Conservation (phyloP, 2,329 filamentous ascomycete genomes). For the Lecanoromycetidae sp. region DNA sequence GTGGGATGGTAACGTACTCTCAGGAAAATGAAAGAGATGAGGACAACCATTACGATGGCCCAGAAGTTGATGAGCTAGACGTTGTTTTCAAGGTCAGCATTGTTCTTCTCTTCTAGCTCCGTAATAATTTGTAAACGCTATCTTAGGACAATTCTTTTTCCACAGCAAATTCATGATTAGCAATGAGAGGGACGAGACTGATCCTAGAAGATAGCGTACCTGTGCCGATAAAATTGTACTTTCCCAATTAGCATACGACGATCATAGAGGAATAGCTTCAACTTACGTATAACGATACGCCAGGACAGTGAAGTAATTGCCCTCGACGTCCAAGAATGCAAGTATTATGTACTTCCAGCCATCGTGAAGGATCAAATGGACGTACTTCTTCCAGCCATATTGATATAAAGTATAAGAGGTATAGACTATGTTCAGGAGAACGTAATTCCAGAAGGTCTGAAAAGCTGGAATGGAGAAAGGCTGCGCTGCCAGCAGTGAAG, state of each 20-base stretch:
- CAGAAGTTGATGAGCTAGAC: slow-evolving; percentile 97
- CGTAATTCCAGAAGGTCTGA: slow-evolving; percentile 92
- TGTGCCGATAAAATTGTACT: too few species aligned
- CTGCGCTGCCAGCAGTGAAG: slow-evolving; percentile 54
- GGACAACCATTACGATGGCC: slow-evolving; percentile 87
- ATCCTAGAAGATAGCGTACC: too few species aligned
- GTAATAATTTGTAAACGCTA: too few species aligned
- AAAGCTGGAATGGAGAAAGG: slow-evolving; percentile 82
- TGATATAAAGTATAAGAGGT: slow-evolving; percentile 65
- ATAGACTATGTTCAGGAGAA: slow-evolving; percentile 71
- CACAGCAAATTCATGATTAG: too few species aligned
- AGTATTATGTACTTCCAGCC: slow-evolving; percentile 94
- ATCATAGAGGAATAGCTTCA: too few species aligned
- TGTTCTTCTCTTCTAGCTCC: too few species aligned
- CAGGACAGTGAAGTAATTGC: slow-evolving; percentile 95
- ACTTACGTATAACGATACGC: slow-evolving; percentile 64
- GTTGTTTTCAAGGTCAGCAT: too few species aligned
- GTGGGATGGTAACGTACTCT: slow-evolving; percentile 78
- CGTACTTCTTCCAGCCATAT: slow-evolving; percentile 64
- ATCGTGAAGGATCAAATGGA: slow-evolving; percentile 50
- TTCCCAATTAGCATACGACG: too few species aligned
- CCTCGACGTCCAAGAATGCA: slow-evolving; percentile 84
- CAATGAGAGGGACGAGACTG: too few species aligned
- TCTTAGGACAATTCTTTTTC: too few species aligned
- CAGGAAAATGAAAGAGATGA: slow-evolving; percentile 70